These are phyloP conservation scores for Fusarium devonianum DNA, from an alignment of 2,329 filamentous ascomycete genomes.

Conservation along the genomic window DNA sequence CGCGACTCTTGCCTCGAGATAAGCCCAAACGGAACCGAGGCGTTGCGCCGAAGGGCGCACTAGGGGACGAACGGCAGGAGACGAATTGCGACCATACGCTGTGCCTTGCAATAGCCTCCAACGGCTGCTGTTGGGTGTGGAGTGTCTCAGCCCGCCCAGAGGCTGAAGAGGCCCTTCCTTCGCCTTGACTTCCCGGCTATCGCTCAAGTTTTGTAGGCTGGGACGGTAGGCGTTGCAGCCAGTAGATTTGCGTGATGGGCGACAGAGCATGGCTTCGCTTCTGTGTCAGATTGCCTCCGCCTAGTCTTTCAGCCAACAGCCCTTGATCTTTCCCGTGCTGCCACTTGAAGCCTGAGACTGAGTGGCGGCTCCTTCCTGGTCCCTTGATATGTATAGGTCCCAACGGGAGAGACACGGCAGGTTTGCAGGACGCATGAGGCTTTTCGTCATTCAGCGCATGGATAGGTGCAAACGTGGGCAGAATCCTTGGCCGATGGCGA, in stretches of 20 bases:
- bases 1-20: slow-evolving; percentile 10
- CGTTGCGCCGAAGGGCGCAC: slow-evolving; percentile 15
- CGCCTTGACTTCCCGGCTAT: too few species aligned
- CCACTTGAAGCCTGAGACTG: slow-evolving; percentile 8
- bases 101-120: slow-evolving; percentile 37
- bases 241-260: too few species aligned
- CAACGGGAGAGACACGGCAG: slow-evolving; percentile 24
- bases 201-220: too few species aligned
- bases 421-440: slow-evolving; percentile 21
- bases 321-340: slow-evolving; percentile 1
- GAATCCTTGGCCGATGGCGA: background rate
- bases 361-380: background rate
- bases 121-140: slow-evolving; percentile 22
- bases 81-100: slow-evolving; percentile 26
- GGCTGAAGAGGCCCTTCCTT: too few species aligned
- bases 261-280: too few species aligned
- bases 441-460: background rate
- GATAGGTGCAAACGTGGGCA: slow-evolving; percentile 10
- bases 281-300: background rate
- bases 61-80: slow-evolving; percentile 29
- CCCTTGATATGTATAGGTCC: slow-evolving; percentile 11
- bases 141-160: slow-evolving; percentile 26
- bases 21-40: slow-evolving; percentile 19
- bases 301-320: slow-evolving; percentile 8
- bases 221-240: too few species aligned